Conservation (phyloP, 2,329 filamentous ascomycete genomes). For the Phoma sp. region DNA sequence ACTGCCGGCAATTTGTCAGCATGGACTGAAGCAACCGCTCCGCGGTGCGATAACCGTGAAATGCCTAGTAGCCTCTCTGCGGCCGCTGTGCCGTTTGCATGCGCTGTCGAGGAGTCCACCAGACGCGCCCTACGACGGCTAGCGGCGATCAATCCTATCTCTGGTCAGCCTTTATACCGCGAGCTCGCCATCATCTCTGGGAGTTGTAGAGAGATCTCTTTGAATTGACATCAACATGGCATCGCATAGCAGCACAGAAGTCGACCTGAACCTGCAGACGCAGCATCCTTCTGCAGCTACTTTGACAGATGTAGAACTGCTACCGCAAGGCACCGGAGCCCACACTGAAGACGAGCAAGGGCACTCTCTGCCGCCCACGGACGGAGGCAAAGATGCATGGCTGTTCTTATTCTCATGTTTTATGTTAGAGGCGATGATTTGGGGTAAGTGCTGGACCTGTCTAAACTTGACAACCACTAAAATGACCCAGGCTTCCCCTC, state of each 20-base stretch:
- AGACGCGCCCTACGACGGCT: constrained; percentile 11
- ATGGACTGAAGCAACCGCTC: background rate
- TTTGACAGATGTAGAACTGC: constrained; percentile 23
- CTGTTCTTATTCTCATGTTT: constrained; percentile 50
- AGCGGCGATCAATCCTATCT: background rate
- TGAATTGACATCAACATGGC: constrained; percentile 19
- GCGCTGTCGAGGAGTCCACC: background rate
- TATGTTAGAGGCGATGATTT: constrained; percentile 59
- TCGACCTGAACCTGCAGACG: constrained; percentile 22
- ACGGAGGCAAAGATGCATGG: constrained; percentile 41
- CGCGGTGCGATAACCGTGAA: background rate
- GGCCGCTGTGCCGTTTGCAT: background rate
- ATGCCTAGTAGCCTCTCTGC: background rate
- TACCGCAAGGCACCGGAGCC: constrained; percentile 13
- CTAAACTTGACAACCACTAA: background rate
- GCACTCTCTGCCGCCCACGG: constrained; percentile 37
- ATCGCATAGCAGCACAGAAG: constrained; percentile 18
- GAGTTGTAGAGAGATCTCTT: background rate
- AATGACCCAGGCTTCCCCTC: constrained; percentile 32
- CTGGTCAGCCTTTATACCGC: background rate
- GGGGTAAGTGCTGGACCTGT: constrained; percentile 26
- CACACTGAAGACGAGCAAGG: constrained; percentile 28
- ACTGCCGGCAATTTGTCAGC: background rate
- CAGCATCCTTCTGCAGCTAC: constrained; percentile 16
- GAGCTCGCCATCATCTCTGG: background rate